phyloP scores from a whole-genome alignment of 1,139 yeast species.

The Taphrina sp. region DNA sequence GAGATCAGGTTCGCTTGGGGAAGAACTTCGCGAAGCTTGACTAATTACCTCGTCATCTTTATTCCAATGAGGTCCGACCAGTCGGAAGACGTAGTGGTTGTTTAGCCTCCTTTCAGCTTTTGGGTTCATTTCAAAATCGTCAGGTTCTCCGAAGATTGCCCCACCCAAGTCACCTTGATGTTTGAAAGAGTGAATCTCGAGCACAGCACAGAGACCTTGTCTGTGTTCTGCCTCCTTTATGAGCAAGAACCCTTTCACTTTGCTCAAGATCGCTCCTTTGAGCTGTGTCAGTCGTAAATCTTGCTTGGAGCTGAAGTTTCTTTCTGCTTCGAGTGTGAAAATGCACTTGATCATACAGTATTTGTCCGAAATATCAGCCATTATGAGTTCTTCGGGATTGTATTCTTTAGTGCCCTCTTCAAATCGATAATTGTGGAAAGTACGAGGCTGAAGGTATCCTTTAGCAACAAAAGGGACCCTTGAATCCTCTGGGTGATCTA shows the following conservation, averaged over 20 bases:
- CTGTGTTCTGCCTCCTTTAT: not conserved
- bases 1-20: not conserved
- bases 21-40: slow-evolving; percentile 10
- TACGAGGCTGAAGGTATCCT: slow-evolving; percentile 11
- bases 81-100: not conserved
- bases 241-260: not conserved
- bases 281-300: slow-evolving; percentile 19
- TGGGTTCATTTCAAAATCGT: not conserved
- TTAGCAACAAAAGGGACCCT: slow-evolving; percentile 4
- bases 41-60: slow-evolving; percentile 17
- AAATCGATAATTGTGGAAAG: slow-evolving; percentile 14
- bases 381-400: slow-evolving; percentile 8
- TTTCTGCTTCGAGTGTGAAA: slow-evolving; percentile 12
- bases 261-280: slow-evolving; percentile 1
- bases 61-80: not conserved
- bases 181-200: slow-evolving; percentile 6
- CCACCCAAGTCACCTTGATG: slow-evolving; percentile 15
- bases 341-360: slow-evolving; percentile 5
- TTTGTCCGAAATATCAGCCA: slow-evolving; percentile 23
- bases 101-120: not conserved
- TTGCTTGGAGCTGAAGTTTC: not conserved
- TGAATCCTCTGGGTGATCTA: not conserved
- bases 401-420: not conserved
- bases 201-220: not conserved
- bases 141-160: slow-evolving; percentile 18